These are phyloP conservation scores for Ophioceras dolichostomum DNA, from an alignment of 2,329 filamentous ascomycete species.

Conservation along the genomic window DNA sequence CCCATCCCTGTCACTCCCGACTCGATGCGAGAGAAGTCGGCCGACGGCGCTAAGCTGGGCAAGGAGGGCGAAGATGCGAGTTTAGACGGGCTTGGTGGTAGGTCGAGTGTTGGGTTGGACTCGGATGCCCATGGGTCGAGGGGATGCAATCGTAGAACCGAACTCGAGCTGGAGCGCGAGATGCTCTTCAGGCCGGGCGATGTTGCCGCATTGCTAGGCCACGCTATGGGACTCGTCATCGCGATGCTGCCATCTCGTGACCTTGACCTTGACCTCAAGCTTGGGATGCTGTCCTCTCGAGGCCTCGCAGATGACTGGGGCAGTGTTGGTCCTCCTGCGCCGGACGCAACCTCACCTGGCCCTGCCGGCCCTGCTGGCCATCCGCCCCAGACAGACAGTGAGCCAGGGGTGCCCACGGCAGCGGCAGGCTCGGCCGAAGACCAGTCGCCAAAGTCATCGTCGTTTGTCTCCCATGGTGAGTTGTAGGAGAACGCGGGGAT, in stretches of 20 bases:
- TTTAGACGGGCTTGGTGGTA: neutral
- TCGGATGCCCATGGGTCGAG: conserved; percentile 2
- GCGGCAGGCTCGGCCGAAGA: conserved; percentile 13
- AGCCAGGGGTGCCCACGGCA: conserved; percentile 8
- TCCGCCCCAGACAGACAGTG: conserved; percentile 16
- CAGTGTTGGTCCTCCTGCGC: too few species aligned
- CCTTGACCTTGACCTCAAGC: conserved; percentile 15
- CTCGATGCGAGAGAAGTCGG: neutral
- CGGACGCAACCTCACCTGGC: too few species aligned
- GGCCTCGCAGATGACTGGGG: too few species aligned
- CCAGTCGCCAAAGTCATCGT: conserved; percentile 27
- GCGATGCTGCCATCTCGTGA: conserved; percentile 18
- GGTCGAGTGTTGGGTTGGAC: neutral
- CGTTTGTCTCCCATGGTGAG: conserved; percentile 27
- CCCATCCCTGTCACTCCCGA: too few species aligned
- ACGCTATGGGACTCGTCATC: conserved; percentile 25
- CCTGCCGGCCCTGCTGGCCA: conserved; percentile 10
- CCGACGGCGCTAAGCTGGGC: neutral
- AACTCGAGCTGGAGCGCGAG: conserved; percentile 17
- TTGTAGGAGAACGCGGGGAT: conserved; percentile 13
- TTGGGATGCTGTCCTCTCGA: conserved; percentile 8
- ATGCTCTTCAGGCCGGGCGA: conserved; percentile 20
- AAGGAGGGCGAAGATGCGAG: neutral
- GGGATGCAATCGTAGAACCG: conserved; percentile 2
- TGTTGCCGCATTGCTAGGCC: conserved; percentile 23